Base-by-base conservation (phyloP, 352 stramenopile genomes). In the Phytophthora europaea region DNA sequence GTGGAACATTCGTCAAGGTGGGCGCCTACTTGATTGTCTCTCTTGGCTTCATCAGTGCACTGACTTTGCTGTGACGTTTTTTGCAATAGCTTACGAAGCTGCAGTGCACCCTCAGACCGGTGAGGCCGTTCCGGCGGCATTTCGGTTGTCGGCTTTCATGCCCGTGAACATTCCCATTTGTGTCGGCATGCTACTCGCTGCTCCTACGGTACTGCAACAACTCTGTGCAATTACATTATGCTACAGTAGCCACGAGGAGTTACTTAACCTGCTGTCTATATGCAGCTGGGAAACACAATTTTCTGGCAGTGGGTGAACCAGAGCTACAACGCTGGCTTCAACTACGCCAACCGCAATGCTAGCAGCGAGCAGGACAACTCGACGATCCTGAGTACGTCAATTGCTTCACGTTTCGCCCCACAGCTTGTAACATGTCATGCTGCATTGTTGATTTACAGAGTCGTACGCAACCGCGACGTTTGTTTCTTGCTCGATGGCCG, bases 231-330 rank as follows among this genome's bases (percentile, higher is more conserved):
- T 45, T 45, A 53, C 56, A 7, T 68, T 43, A 33, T 12, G 43
- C 13, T 71, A 55, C 45, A 23, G 10, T 47, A 51, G 2, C 15
- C n/a, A 15, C 23, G 34, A 8, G 23, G 47, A 23, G 16, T 70
- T 48, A 28, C 33, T 20, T 7, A 28, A 28, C 3, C 22, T 22
- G 2, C 23, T 67, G 16, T n/a, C 9, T 47, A 33, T 43, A 15
- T 61, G 18, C 67, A 90, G 80, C 63, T 93, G 33, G 82, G 56
- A 60, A 94, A 94, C 75, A 95, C 90, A 63, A 82, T 97, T 45
- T 95, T 97, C 56, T 96, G 83, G 87, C 91, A 97, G 67, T 97
- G 91, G 91, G 76, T 94, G 57, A 97, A 97, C 73, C 91, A 97
- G 60, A 95, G 87, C 75, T 97, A 95, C 80, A 96, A 94, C 75